A percentile compares a stretch with the other conserved stretches of the same genome.
These are phyloP conservation scores for Eleusine indica DNA, from an alignment of 176 grass and related monocot genomes.

Conservation along the genomic window DNA sequence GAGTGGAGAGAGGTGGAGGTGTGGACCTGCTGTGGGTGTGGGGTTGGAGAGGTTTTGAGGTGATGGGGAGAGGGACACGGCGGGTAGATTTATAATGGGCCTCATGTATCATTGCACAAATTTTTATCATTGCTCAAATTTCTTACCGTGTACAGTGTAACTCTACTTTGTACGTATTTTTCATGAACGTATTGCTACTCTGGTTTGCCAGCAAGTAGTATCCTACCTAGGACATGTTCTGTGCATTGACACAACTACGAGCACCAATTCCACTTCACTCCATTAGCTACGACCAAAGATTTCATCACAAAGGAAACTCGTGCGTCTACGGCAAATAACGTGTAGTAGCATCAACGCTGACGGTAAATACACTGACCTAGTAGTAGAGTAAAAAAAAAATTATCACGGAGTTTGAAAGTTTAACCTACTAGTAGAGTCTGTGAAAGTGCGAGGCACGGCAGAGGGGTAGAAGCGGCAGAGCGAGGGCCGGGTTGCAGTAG, in stretches of 20 bases:
- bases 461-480: neutral
- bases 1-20: neutral
- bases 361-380: neutral
- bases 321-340: neutral
- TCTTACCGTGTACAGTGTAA: neutral
- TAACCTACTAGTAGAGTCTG: neutral
- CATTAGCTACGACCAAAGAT: neutral
- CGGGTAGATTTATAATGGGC: constrained; percentile 41
- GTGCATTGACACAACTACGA: neutral
- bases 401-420: neutral
- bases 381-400: neutral
- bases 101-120: neutral
- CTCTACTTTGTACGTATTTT: neutral
- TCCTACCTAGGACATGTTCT: neutral
- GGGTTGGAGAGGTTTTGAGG: constrained; percentile 44
- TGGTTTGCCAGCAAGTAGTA: neutral
- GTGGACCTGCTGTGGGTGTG: constrained; percentile 46
- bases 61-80: constrained; percentile 39
- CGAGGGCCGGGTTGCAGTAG: constrained; percentile 4
- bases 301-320: neutral
- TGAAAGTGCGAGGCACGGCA: constrained; percentile 31
- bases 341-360: neutral
- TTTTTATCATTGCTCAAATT: constrained; percentile 2
- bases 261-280: no score
- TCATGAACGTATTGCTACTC: neutral